These are phyloP conservation scores for Dactylorhiza incarnata DNA, from an alignment of 106 monocot genomes.

Conservation along the genomic window DNA sequence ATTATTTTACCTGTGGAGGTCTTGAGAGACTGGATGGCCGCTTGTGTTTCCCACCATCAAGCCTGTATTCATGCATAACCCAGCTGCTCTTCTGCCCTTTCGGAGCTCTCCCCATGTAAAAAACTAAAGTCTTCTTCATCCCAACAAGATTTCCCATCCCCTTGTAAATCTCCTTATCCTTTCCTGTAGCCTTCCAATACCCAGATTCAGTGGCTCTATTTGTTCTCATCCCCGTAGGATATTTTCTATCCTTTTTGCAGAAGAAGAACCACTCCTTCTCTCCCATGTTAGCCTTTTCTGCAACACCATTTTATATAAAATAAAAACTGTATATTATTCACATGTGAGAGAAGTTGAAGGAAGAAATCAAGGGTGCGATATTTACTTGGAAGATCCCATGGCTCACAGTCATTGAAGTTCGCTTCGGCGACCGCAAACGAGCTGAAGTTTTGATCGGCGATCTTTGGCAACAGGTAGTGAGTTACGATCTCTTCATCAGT, in stretches of 20 bases:
- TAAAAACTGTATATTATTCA: background rate
- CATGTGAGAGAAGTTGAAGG: background rate
- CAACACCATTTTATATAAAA: background rate
- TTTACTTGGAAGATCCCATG: conserved; percentile 11
- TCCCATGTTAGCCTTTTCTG: conserved; percentile 2
- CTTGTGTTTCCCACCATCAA: conserved; percentile 1
- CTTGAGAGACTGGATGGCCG: background rate
- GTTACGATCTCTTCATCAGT: conserved; percentile 8
- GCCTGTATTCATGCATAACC: conserved; percentile 5
- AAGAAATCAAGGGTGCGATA: background rate
- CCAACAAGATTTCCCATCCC: background rate
- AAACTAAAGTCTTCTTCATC: conserved; percentile 9
- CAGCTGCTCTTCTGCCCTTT: conserved; percentile 9
- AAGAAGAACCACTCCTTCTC: conserved; percentile 6
- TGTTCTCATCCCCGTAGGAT: conserved; percentile 5
- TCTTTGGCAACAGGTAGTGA: background rate
- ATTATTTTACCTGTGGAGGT: background rate
- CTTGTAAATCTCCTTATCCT: conserved; percentile 4
- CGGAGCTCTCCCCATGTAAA: conserved; percentile 5
- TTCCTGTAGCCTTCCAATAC: conserved; percentile 9
- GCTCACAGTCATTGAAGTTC: conserved; percentile 2
- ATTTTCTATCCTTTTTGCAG: conserved; percentile 8
- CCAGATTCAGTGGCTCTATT: conserved; percentile 4
- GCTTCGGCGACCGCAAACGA: background rate
- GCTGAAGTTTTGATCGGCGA: background rate